phyloP scores from a whole-genome alignment of 192 early-diverging fungal species.

The Coemansia sp. region DNA sequence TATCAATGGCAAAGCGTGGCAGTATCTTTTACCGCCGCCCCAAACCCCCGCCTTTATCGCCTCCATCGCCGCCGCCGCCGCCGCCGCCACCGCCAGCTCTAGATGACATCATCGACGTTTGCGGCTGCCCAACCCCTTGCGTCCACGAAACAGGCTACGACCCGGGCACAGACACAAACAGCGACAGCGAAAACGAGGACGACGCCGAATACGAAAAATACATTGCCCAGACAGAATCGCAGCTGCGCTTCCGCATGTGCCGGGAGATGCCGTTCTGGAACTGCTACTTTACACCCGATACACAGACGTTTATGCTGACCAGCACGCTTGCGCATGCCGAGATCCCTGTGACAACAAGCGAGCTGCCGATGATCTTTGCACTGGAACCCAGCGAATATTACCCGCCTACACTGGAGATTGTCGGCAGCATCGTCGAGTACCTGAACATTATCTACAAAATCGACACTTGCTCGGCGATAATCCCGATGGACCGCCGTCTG shows the following conservation, averaged over 20 bases:
- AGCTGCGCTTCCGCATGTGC: conserved; percentile 14
- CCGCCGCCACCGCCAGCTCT: not conserved
- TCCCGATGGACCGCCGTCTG: conserved; percentile 32
- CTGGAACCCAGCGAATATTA: conserved; percentile 4
- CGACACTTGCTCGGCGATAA: conserved; percentile 18
- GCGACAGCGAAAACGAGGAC: not conserved
- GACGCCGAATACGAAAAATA: conserved; percentile 1
- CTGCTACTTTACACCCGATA: conserved; percentile 30
- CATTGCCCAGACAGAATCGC: not conserved
- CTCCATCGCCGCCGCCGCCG: not conserved
- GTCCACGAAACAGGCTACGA: conserved; percentile 15
- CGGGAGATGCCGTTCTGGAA: conserved; percentile 30
- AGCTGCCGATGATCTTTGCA: not conserved
- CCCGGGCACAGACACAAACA: conserved; percentile 4
- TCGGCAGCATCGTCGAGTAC: conserved; percentile 26
- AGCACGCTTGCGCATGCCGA: not conserved
- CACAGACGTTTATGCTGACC: conserved; percentile 23
- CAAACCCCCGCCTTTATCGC: not conserved
- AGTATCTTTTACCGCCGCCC: conserved; percentile 41
- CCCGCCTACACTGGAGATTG: conserved; percentile 36
- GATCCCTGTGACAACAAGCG: conserved; percentile 8
- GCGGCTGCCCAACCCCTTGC: not conserved
- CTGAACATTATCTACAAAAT: conserved; percentile 22
- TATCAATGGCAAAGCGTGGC: conserved; percentile 13
- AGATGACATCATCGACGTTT: not conserved